Conservation (phyloP, 768 basidiomycete species). For the Chalciporus pseudorubinellus region DNA sequence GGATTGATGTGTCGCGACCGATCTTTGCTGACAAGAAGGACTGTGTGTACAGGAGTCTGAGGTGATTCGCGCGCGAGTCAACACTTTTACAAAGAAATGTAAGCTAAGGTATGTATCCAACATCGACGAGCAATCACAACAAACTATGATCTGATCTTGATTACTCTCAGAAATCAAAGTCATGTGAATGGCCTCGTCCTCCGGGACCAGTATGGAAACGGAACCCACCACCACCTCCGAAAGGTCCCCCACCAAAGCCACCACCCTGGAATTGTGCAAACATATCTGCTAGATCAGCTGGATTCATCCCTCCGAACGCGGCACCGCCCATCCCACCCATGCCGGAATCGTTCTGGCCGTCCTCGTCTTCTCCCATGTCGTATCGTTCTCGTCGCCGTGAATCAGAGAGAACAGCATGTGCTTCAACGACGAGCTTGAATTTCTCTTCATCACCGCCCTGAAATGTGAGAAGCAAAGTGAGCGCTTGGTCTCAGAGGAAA, state of each 20-base stretch:
- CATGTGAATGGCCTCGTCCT: constrained; percentile 2
- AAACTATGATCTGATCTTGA: no score
- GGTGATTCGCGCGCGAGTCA: background rate
- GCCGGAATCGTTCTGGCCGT: constrained; percentile 51
- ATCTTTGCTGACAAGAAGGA: no score
- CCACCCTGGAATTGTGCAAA: constrained; percentile 63
- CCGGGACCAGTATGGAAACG: constrained; percentile 23
- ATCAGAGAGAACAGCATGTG: constrained; percentile 80
- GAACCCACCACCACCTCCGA: constrained; percentile 33
- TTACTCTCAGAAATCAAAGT: constrained; percentile 20
- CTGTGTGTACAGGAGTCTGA: no score
- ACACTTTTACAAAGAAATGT: background rate
- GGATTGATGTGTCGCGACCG: no score
- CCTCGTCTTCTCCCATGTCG: constrained; percentile 81
- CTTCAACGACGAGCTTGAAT: constrained; percentile 88
- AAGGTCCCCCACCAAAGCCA: constrained; percentile 28
- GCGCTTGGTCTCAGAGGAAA: background rate
- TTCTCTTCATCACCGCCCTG: constrained; percentile 94
- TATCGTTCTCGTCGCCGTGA: constrained; percentile 69
- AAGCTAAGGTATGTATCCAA: constrained; percentile 11
- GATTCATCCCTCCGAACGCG: constrained; percentile 38
- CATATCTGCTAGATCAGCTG: constrained; percentile 57
- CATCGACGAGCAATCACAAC: background rate
- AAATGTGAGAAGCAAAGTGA: constrained; percentile 6
- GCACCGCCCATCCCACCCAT: constrained; percentile 39